These are phyloP conservation scores for Pugionium dolabratum DNA, from an alignment of 345 rosid genomes.

Conservation along the genomic window DNA sequence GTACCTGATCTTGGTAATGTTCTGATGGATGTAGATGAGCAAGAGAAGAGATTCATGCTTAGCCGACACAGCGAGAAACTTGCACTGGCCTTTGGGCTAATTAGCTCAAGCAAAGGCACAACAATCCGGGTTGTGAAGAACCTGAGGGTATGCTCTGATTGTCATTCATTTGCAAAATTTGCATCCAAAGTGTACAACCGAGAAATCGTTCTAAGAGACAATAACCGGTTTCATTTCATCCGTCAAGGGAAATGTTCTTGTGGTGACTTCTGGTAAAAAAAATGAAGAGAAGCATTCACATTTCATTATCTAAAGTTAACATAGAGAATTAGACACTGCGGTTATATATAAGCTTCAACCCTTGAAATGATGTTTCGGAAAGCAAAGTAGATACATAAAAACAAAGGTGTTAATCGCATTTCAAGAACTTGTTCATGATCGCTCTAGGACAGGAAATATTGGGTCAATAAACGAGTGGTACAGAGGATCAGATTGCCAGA, in stretches of 20 bases:
- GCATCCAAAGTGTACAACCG: conserved; percentile 49
- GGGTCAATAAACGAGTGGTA: conserved; percentile 60
- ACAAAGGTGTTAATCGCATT: neutral
- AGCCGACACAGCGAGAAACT: conserved; percentile 66
- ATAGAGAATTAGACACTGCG: neutral
- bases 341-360: neutral
- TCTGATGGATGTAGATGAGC: conserved; percentile 60
- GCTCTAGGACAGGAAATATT: conserved; percentile 44
- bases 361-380: conserved; percentile 7
- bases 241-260: conserved; percentile 57
- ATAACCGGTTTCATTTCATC: conserved; percentile 61
- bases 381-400: conserved; percentile 29
- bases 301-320: conserved; percentile 13
- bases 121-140: conserved; percentile 57
- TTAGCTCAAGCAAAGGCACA: conserved; percentile 47
- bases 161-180: conserved; percentile 56
- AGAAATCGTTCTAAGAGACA: conserved; percentile 56
- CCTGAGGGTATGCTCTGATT: conserved; percentile 60
- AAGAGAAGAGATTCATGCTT: conserved; percentile 51
- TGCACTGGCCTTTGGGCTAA: conserved; percentile 60
- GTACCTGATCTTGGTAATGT: conserved; percentile 55
- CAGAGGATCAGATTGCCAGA: conserved; percentile 67
- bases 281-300: conserved; percentile 18
- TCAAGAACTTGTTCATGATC: conserved; percentile 18
- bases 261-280: conserved; percentile 50